These are phyloP conservation scores for Solanum infundibuliforme DNA, from an alignment of 257 asterid genomes.

Conservation along the genomic window DNA sequence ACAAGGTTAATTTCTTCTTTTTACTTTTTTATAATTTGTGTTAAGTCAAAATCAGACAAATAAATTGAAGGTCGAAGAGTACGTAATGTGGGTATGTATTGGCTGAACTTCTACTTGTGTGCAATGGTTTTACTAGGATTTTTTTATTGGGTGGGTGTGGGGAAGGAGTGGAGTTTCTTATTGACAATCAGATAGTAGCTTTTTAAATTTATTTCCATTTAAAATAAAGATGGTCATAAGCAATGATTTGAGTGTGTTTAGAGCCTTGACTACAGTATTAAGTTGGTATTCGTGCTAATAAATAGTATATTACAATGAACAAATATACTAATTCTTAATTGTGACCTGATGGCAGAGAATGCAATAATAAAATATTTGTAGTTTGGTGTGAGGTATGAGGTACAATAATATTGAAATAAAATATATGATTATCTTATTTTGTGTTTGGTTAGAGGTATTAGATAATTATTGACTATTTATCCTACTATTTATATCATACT, in stretches of 20 bases:
- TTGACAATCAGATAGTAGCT: not conserved
- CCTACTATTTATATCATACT: no score
- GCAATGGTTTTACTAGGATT: not conserved
- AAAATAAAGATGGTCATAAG: not conserved
- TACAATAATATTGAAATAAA: no score
- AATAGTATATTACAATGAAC: not conserved
- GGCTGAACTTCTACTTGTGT: not conserved
- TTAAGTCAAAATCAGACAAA: fast-evolving
- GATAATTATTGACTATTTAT: not conserved
- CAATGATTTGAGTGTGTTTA: not conserved
- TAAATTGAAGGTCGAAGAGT: fast-evolving
- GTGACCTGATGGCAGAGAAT: not conserved
- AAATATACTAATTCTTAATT: not conserved
- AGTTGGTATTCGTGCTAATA: not conserved
- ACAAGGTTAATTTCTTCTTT: no score
- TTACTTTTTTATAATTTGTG: no score
- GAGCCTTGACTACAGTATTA: not conserved
- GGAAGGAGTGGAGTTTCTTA: not conserved
- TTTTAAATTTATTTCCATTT: not conserved
- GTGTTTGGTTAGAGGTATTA: fast-evolving
- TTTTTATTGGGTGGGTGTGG: not conserved
- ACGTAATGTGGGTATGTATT: not conserved
- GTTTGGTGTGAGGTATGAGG: no score
- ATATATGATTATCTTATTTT: no score
- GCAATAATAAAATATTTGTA: not conserved